phyloP scores from a whole-genome alignment of 495 filamentous ascomycete species.

The Aspergillus asperescens region DNA sequence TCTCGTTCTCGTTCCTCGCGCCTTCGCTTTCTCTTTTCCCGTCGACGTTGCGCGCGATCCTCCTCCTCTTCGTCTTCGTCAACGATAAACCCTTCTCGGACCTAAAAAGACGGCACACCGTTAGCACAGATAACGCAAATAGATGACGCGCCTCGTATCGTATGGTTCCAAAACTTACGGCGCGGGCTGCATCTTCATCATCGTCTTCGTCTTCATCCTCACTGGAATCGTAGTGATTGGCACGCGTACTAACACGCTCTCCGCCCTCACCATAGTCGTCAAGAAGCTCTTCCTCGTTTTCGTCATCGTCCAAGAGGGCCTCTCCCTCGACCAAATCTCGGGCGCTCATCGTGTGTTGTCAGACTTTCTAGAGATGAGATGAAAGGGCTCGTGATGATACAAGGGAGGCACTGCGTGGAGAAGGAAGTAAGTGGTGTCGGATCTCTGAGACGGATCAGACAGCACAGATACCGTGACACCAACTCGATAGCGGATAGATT shows the following conservation, averaged over 20 bases:
- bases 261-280: slow-evolving; percentile 66
- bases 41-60: slow-evolving; percentile 55
- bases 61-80: slow-evolving; percentile 85
- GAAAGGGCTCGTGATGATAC: slow-evolving; percentile 9
- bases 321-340: slow-evolving; percentile 76
- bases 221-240: slow-evolving; percentile 65
- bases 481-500: background rate
- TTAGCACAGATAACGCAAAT: background rate
- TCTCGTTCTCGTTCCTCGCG: slow-evolving; percentile 71
- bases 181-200: slow-evolving; percentile 68
- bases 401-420: background rate
- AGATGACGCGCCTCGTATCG: background rate
- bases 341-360: slow-evolving; percentile 57
- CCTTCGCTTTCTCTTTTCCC: slow-evolving; percentile 63
- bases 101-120: slow-evolving; percentile 37
- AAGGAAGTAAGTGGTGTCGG: background rate
- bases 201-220: slow-evolving; percentile 97
- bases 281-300: slow-evolving; percentile 82
- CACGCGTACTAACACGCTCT: slow-evolving; percentile 46
- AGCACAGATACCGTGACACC: background rate
- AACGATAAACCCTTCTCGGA: slow-evolving; percentile 93
- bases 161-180: slow-evolving; percentile 28
- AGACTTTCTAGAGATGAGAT: slow-evolving; percentile 2
- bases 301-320: slow-evolving; percentile 83
- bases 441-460: background rate